Conservation (phyloP, 1,284 basidiomycete species). For the Cryptococcus depauperatus region DNA sequence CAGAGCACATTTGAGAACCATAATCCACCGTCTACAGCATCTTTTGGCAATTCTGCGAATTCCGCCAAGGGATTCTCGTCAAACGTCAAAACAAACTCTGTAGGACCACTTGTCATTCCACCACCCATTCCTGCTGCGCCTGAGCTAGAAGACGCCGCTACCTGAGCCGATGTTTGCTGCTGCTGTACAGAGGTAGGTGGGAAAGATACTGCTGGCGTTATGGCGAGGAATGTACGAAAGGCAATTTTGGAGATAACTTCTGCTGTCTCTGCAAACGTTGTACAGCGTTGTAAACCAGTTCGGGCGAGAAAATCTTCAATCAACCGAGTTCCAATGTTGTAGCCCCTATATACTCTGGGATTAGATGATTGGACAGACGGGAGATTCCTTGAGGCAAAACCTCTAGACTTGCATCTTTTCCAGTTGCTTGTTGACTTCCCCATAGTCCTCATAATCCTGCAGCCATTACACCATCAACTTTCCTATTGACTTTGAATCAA, state of each 20-base stretch:
- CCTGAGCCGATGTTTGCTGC: slow-evolving; percentile 46
- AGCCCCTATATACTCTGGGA: slow-evolving; percentile 92
- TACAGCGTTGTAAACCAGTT: slow-evolving; percentile 73
- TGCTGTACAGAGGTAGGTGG: slow-evolving; percentile 44
- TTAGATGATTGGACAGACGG: no score
- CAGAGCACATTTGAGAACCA: slow-evolving; percentile 97
- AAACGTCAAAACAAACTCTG: slow-evolving; percentile 71
- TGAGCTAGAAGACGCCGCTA: background rate
- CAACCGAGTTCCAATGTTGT: slow-evolving; percentile 91
- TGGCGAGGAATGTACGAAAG: slow-evolving; percentile 97
- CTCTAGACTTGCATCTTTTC: slow-evolving; percentile 54
- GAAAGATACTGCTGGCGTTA: slow-evolving; percentile 75
- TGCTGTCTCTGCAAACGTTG: slow-evolving; percentile 86
- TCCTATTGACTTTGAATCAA: no score
- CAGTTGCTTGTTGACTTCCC: slow-evolving; percentile 61
- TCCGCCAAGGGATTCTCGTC: slow-evolving; percentile 96
- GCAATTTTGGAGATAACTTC: slow-evolving; percentile 93
- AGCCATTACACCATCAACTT: background rate
- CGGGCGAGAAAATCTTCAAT: slow-evolving; percentile 97
- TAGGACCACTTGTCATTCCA: slow-evolving; percentile 19
- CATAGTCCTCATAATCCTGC: slow-evolving; percentile 91
- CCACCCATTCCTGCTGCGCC: slow-evolving; percentile 13
- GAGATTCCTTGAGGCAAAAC: no score
- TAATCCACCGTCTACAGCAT: slow-evolving; percentile 76
- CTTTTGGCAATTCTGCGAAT: slow-evolving; percentile 93